phyloP scores from a whole-genome alignment of 805 yeast species.

The Schizosaccharomyces octosporus region DNA sequence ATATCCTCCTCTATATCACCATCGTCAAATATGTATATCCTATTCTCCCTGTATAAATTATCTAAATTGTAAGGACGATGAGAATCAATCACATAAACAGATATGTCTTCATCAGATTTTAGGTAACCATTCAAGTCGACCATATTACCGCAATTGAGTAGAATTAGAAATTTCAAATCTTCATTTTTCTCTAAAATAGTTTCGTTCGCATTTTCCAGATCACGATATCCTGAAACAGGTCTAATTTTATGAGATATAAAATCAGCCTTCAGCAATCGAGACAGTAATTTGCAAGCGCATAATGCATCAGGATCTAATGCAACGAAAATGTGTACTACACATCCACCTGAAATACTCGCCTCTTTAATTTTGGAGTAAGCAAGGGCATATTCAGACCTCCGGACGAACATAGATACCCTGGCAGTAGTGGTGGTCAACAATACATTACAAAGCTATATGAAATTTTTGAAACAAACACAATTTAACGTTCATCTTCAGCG shows the following conservation, averaged over 20 bases:
- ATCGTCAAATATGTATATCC: slow-evolving; percentile 62
- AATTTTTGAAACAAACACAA: too few relatives aligned
- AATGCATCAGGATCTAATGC: slow-evolving; percentile 77
- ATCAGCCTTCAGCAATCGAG: slow-evolving; percentile 48
- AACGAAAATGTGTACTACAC: slow-evolving; percentile 31
- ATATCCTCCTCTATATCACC: slow-evolving; percentile 42
- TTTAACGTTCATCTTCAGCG: too few relatives aligned
- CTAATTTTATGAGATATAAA: slow-evolving; percentile 67
- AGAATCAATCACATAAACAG: slow-evolving; percentile 61
- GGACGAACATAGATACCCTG: not conserved
- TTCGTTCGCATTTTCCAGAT: slow-evolving; percentile 17
- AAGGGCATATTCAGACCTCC: not conserved
- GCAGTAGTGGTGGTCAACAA: not conserved
- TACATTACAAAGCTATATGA: too few relatives aligned
- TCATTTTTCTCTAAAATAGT: slow-evolving; percentile 7
- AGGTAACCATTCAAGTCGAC: slow-evolving; percentile 48
- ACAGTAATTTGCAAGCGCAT: slow-evolving; percentile 62
- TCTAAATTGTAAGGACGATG: slow-evolving; percentile 93
- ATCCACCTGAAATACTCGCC: not conserved
- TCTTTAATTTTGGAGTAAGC: not conserved
- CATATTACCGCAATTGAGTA: slow-evolving; percentile 85
- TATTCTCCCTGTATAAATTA: slow-evolving; percentile 62
- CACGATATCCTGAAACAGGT: slow-evolving; percentile 82
- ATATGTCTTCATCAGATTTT: slow-evolving; percentile 11
- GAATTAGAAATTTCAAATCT: slow-evolving; percentile 23